Base-by-base conservation (phyloP, 768 basidiomycete genomes). In the Xerocomus brunneocitrinus region DNA sequence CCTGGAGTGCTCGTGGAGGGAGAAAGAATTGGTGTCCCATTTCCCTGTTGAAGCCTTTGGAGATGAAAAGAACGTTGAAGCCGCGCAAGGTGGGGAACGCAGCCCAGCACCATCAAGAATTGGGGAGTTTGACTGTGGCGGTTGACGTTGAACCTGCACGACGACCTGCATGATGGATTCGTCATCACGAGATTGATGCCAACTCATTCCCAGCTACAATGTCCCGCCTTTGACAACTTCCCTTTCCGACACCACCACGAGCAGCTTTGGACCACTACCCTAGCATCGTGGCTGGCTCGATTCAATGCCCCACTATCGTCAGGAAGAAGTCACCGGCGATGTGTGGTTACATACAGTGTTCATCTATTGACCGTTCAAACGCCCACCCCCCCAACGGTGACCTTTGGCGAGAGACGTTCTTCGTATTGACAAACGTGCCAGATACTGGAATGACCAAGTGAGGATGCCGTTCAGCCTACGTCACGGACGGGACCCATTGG, bases 31-130 rank as follows among this genome's bases (percentile, higher is more conserved):
- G 41, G 27, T 42, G 14, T 42, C 13, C 41, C 28, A 45, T 19
- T 7, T 8, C 16, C 42, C 41, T 16, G n/a, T 45, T 5, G 44
- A 45, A 16, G 44, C n/a, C 7, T 22, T 8, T 14, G 14, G 31
- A 47, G 46, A 47, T 47, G 46, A 47, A 47, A 34, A 14, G 22
- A 47, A 47, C 46, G 46, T 47, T 47, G 46, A 22, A 31, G 30
- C 19, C 19, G 19, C 19, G 19, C 44, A 45, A 32, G 44, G 31
- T 30, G n/a, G n/a, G 9, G 31, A n/a, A 9, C 41, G 41, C 27
- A 43, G 13, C 25, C 27, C 42, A 16, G 28, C 43, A 16, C 13
- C 2, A 39, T 39, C 19, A n/a, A 14, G 42, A 32, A 32, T 32
- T 32, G 2, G 31, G 31, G 31, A 32, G 31, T 43, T 28, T 43